A percentile compares a stretch with the other conserved stretches of the same genome.
Evolutionary conservation across 2,329 filamentous ascomycete species (phyloP).

Genomic region (Phialophora verrucosa): DNA sequence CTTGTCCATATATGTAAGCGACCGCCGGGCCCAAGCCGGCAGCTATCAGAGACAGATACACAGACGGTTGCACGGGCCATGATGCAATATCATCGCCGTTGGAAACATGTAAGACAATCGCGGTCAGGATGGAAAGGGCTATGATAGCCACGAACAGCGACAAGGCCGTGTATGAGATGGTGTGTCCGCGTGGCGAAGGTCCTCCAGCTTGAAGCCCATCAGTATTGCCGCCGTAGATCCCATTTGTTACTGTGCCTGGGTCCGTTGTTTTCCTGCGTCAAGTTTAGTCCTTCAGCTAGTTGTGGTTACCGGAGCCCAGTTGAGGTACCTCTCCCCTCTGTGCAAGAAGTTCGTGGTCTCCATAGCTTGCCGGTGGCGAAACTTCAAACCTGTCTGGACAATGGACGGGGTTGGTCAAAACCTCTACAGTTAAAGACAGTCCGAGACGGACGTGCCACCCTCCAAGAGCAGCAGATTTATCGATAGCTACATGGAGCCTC

Average conservation of each 20-base stretch:
- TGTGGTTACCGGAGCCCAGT: background rate
- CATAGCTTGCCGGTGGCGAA: background rate
- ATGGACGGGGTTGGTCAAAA: background rate
- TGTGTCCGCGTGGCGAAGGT: background rate
- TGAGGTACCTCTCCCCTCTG: background rate
- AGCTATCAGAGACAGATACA: conserved; percentile 4
- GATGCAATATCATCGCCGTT: conserved; percentile 1
- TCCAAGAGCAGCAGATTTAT: background rate
- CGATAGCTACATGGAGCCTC: background rate
- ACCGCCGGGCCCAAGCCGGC: background rate
- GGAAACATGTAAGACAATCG: background rate
- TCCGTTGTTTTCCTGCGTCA: background rate
- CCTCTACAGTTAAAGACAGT: background rate
- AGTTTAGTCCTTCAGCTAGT: background rate
- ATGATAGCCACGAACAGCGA: background rate
- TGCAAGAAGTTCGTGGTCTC: background rate
- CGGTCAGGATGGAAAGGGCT: background rate
- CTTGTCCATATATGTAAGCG: conserved; percentile 1
- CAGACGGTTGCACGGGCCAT: conserved; percentile 1
- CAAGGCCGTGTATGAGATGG: background rate
- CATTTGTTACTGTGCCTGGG: background rate
- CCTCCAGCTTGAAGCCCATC: background rate
- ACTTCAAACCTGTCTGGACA: background rate
- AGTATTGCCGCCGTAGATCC: background rate
- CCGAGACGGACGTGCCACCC: background rate